Base-by-base conservation (phyloP, 768 basidiomycete genomes). In the Tremella yokohamensis region DNA sequence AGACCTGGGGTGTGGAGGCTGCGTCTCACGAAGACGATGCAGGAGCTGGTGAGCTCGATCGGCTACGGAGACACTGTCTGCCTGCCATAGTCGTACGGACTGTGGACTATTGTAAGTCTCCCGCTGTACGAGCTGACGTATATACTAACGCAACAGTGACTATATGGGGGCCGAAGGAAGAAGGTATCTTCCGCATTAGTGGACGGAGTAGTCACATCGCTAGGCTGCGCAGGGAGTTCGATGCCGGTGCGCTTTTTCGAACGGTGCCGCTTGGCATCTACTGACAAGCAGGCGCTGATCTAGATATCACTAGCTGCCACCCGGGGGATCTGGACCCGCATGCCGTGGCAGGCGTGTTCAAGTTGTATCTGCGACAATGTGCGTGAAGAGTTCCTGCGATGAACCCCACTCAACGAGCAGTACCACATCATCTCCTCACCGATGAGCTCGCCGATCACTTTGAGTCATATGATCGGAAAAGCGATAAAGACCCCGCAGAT, bases 251-350 rank as follows among this genome's bases (percentile, higher is more conserved):
- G 80, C 38, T 11, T 64, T 48, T 24, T 20, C 44, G 22, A 16
- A 16, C 18, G 19, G 44, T 38, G 22, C 59, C 49, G 50, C 45
- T 16, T 18, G 13, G n/a, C 42, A 54, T 22, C 52, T 18, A 44
- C 24, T 47, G 56, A 40, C 44, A 48, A 39, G 40, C 68, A 86
- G 90, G 91, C 57, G 87, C 86, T 52, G 93, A 97, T 78, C 90
- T 86, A 67, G 86, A 91, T 70, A 83, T 97, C 78, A 78, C 81
- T 40, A 83, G 84, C 61, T 87, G 85, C 62, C 82, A 83, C 50
- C 91, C 90, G 22, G 84, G 87, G 8, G 91, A 97, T 69, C 78
- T 97, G 37, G 93, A 97, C 71, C 93, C 93, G 48, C 91, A 97
- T 75, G 89, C 90, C 0, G 92, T 97, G 7, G 86, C 92, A 18